These are phyloP conservation scores for Aurantiochytrium sp. DNA, from an alignment of 108 stramenopile species.

Conservation along the genomic window DNA sequence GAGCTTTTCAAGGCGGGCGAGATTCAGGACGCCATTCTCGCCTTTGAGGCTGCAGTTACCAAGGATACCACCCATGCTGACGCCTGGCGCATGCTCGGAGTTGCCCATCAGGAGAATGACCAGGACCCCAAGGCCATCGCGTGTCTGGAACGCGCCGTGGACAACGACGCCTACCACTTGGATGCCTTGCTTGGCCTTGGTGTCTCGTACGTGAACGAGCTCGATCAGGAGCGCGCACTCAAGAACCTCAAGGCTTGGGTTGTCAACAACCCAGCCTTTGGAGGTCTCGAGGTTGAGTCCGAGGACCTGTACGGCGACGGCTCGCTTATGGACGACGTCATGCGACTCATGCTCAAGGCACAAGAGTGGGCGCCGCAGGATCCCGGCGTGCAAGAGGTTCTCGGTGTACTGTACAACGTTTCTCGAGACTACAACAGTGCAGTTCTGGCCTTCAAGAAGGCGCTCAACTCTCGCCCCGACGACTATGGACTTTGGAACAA, in stretches of 20 bases:
- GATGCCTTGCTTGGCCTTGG: conserved; percentile 76
- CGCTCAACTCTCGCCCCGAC: conserved; percentile 57
- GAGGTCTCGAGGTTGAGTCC: conserved; percentile 58
- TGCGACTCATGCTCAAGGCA: conserved; percentile 65
- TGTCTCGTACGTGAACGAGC: conserved; percentile 84
- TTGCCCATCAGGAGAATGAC: conserved; percentile 85
- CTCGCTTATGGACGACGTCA: conserved; percentile 71
- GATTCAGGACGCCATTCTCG: conserved; percentile 64
- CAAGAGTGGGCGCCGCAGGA: conserved; percentile 54
- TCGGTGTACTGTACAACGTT: conserved; percentile 87
- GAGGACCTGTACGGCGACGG: conserved; percentile 65
- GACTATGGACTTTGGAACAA: conserved; percentile 84
- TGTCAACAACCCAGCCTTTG: conserved; percentile 83
- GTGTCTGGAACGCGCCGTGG: conserved; percentile 77
- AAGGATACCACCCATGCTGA: conserved; percentile 60
- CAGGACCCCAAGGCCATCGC: conserved; percentile 74
- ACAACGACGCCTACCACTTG: conserved; percentile 72
- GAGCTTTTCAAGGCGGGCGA: conserved; percentile 65
- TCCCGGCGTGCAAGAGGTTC: conserved; percentile 71
- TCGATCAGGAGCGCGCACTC: conserved; percentile 69
- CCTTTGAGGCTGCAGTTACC: conserved; percentile 76
- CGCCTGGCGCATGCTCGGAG: conserved; percentile 83
- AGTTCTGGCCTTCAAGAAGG: conserved; percentile 61
- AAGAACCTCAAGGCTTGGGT: conserved; percentile 78
- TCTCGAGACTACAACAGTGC: conserved; percentile 76